Conservation (phyloP, 345 rosid species). For the Triadica sebifera region DNA sequence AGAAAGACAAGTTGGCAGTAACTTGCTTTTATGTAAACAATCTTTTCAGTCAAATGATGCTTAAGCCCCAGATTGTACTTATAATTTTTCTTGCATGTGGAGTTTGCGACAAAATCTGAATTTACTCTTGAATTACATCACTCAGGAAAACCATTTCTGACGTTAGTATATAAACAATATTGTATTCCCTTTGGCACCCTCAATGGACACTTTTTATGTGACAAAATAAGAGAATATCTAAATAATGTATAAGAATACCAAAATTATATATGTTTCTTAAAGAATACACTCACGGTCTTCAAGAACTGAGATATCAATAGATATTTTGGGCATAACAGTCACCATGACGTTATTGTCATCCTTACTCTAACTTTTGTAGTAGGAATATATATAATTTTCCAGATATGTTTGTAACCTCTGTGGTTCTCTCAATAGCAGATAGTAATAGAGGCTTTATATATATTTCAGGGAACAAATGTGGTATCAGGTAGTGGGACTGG, state of each 20-base stretch:
- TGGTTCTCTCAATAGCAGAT: background rate
- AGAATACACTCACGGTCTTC: background rate
- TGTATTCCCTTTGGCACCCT: background rate
- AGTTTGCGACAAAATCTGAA: background rate
- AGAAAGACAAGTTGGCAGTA: background rate
- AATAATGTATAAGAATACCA: background rate
- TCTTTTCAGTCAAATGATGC: background rate
- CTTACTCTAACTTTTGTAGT: background rate
- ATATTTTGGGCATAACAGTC: background rate
- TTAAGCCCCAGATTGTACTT: background rate
- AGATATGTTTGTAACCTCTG: background rate
- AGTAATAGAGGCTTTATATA: background rate
- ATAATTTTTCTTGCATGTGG: background rate
- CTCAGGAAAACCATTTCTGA: too few relatives aligned
- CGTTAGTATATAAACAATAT: background rate
- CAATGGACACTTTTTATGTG: too few relatives aligned
- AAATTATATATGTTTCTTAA: background rate
- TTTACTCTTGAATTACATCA: background rate
- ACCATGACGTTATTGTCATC: background rate
- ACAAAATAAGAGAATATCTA: background rate
- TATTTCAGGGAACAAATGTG: constrained; percentile 63
- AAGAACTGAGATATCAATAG: background rate
- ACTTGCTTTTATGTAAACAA: background rate
- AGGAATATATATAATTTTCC: background rate
- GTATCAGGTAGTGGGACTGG: constrained; percentile 69